phyloP scores from a whole-genome alignment of 441 rosid species.

The Viola pubescens region DNA sequence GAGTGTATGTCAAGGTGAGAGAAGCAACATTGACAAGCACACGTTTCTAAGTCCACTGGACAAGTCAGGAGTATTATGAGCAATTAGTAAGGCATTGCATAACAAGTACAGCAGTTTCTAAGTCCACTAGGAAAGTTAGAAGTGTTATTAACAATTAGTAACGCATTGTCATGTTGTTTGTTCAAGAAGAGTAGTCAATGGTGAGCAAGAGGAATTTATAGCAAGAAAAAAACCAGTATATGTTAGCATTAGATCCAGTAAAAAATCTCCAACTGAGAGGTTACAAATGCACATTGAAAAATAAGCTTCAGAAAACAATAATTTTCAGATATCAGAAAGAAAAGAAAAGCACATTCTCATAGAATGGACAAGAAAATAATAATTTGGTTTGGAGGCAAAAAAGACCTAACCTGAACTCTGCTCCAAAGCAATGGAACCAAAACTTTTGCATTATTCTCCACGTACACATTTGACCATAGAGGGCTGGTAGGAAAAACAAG shows the following conservation, averaged over 20 bases:
- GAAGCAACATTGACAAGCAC: no score
- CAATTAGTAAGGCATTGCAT: background rate
- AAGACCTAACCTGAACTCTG: slow-evolving; percentile 74
- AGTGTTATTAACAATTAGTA: background rate
- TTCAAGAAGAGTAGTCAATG: background rate
- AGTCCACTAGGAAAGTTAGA: background rate
- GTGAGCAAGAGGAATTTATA: background rate
- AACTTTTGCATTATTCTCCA: slow-evolving; percentile 90
- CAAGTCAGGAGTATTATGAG: no score
- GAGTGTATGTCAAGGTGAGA: no score
- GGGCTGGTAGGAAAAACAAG: slow-evolving; percentile 86
- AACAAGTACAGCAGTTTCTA: background rate
- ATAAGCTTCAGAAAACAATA: slow-evolving; percentile 8
- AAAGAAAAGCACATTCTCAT: background rate
- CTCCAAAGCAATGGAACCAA: slow-evolving; percentile 95
- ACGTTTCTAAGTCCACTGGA: no score
- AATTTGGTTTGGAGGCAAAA: slow-evolving; percentile 10
- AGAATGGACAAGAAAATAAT: slow-evolving; percentile 11
- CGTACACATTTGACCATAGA: slow-evolving; percentile 85
- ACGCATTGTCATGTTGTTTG: background rate
- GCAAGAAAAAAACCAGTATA: background rate
- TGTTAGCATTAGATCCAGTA: background rate
- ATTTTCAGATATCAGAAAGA: background rate
- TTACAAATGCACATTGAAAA: background rate
- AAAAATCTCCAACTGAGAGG: background rate